These are phyloP conservation scores for Dujonia santamariae DNA, from an alignment of 1,139 yeast genomes.

Conservation along the genomic window DNA sequence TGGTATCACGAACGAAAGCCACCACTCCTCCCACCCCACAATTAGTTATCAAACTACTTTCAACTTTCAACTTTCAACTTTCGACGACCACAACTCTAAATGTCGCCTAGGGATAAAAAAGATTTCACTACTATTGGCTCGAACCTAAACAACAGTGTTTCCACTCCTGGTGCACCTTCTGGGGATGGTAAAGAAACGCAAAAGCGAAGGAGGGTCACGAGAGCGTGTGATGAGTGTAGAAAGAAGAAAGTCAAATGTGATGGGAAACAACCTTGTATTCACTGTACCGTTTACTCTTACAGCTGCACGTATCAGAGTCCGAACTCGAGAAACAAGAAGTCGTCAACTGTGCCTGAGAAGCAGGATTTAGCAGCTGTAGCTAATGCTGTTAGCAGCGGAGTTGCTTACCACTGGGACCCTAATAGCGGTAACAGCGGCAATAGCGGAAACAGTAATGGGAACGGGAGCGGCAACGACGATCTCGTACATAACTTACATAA, in stretches of 20 bases:
- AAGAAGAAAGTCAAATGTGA: constrained; percentile 84
- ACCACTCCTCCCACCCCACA: too few species aligned
- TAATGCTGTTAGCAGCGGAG: constrained; percentile 1
- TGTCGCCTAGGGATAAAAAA: too few species aligned
- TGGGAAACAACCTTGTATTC: constrained; percentile 83
- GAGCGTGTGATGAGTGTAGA: constrained; percentile 83
- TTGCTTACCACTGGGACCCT: background rate
- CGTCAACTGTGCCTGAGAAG: constrained; percentile 8
- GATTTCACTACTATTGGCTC: too few species aligned
- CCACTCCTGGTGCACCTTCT: too few species aligned
- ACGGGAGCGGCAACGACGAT: constrained; percentile 12
- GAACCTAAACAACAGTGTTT: too few species aligned
- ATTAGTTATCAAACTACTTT: too few species aligned
- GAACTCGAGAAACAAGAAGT: constrained; percentile 52
- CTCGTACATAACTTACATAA: constrained; percentile 11
- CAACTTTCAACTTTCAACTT: too few species aligned
- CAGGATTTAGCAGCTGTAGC: constrained; percentile 4
- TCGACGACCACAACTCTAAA: too few species aligned
- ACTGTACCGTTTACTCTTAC: constrained; percentile 85
- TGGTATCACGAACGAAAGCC: too few species aligned
- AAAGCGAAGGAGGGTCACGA: constrained; percentile 74
- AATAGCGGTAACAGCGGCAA: too few species aligned
- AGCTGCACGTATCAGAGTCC: constrained; percentile 72
- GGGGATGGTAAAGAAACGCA: too few species aligned
- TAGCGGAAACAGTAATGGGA: background rate